A percentile compares a stretch with the other conserved stretches of the same genome.
These are phyloP conservation scores for Dactylella cylindrospora DNA, from an alignment of 2,329 filamentous ascomycete species.

Conservation along the genomic window DNA sequence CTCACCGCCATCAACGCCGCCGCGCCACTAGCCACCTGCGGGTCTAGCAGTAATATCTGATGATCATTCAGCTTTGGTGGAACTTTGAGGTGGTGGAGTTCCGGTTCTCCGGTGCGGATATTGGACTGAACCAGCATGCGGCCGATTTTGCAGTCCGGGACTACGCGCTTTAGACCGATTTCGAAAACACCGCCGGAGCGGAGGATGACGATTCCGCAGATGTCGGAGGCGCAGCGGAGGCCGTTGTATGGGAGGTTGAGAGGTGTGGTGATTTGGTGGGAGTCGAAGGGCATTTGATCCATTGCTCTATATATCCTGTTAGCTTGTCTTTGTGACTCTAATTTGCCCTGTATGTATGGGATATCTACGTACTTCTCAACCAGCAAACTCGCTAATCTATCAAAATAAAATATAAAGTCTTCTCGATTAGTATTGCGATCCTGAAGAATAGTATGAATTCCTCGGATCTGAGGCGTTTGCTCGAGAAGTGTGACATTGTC, in stretches of 20 bases:
- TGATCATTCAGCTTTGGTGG: slow-evolving; percentile 70
- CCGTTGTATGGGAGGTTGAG: slow-evolving; percentile 70
- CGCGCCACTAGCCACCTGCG: slow-evolving; percentile 92
- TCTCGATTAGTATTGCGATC: slow-evolving; percentile 75
- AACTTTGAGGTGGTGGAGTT: slow-evolving; percentile 84
- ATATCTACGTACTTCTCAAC: slow-evolving; percentile 63
- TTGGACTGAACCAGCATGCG: slow-evolving; percentile 90
- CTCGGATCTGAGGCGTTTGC: slow-evolving; percentile 75
- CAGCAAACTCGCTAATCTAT: slow-evolving; percentile 79
- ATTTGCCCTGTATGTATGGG: background rate
- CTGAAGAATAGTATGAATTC: slow-evolving; percentile 88
- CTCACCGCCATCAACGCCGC: slow-evolving; percentile 88
- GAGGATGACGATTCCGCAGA: slow-evolving; percentile 83
- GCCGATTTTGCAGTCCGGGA: slow-evolving; percentile 88
- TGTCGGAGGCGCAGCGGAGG: slow-evolving; percentile 68
- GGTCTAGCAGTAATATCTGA: slow-evolving; percentile 81
- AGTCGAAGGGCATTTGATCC: slow-evolving; percentile 72
- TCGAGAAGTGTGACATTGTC: slow-evolving; percentile 72
- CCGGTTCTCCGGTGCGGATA: slow-evolving; percentile 79
- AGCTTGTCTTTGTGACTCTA: background rate
- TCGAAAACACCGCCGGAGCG: slow-evolving; percentile 88
- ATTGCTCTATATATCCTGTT: slow-evolving; percentile 61
- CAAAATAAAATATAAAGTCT: slow-evolving; percentile 97
- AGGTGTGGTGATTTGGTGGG: slow-evolving; percentile 68
- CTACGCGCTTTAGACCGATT: slow-evolving; percentile 80